These are phyloP conservation scores for Aspergillus nidulans DNA, from an alignment of 495 filamentous ascomycete genomes.

Conservation along the genomic window DNA sequence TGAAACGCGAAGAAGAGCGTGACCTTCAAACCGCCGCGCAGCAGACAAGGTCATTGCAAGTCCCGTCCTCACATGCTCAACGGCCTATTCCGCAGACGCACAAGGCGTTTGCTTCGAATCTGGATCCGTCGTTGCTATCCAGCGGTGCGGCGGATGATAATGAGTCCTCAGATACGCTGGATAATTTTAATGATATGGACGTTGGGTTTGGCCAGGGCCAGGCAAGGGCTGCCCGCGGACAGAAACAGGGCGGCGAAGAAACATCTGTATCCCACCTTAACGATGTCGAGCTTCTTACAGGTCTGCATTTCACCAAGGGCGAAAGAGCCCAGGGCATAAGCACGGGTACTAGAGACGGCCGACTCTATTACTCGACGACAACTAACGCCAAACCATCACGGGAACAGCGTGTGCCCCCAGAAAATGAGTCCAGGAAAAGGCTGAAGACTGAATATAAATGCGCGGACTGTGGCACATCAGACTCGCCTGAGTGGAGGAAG, in stretches of 20 bases:
- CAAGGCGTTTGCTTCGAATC: not conserved
- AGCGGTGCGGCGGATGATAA: slow-evolving; percentile 21
- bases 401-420: slow-evolving; percentile 69
- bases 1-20: slow-evolving; percentile 80
- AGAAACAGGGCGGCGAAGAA: slow-evolving; percentile 46
- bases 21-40: slow-evolving; percentile 48
- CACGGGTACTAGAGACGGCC: slow-evolving; percentile 74
- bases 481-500: slow-evolving; percentile 96
- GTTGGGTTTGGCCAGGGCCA: slow-evolving; percentile 27
- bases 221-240: slow-evolving; percentile 73
- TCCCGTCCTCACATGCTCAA: not conserved
- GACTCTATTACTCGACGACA: slow-evolving; percentile 63
- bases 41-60: not conserved
- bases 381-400: not conserved
- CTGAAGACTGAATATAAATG: slow-evolving; percentile 96
- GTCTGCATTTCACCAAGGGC: slow-evolving; percentile 80
- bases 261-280: slow-evolving; percentile 75
- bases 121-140: slow-evolving; percentile 6
- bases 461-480: slow-evolving; percentile 89
- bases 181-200: slow-evolving; percentile 72
- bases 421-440: slow-evolving; percentile 83
- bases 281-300: slow-evolving; percentile 91
- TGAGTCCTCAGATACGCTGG: slow-evolving; percentile 45
- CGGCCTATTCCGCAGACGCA: not conserved
- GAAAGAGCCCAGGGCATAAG: slow-evolving; percentile 86